phyloP scores from a whole-genome alignment of 768 basidiomycete genomes.

The Cystofilobasidium capitatum region DNA sequence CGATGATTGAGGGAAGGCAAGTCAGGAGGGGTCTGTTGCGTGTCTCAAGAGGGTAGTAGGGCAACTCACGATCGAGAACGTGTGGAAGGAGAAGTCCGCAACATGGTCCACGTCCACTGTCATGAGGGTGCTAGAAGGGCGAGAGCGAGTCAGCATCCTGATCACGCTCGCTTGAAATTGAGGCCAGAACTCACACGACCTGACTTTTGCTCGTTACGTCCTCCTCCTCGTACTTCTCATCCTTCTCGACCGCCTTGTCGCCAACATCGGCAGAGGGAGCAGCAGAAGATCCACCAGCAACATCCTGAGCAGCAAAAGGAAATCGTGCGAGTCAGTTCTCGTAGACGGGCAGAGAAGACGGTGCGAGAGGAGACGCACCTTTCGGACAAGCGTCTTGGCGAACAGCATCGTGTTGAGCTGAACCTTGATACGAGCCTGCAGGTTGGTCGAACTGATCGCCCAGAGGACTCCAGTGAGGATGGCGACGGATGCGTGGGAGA shows the following conservation, averaged over 20 bases:
- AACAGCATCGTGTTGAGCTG: slow-evolving; percentile 78
- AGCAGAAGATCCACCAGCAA: slow-evolving; percentile 46
- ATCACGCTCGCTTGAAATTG: background rate
- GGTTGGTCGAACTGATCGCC: slow-evolving; percentile 56
- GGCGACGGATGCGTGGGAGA: slow-evolving; percentile 37
- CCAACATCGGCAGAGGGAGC: slow-evolving; percentile 23
- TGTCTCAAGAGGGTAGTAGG: background rate
- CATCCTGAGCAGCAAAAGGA: too few relatives aligned
- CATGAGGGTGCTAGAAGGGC: too few relatives aligned
- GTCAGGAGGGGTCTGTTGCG: background rate
- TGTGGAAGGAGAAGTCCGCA: slow-evolving; percentile 55
- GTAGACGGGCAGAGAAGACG: too few relatives aligned
- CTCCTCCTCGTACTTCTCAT: slow-evolving; percentile 43
- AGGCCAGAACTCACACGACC: slow-evolving; percentile 48
- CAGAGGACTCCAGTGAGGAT: slow-evolving; percentile 42
- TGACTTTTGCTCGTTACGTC: slow-evolving; percentile 55
- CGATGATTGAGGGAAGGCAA: background rate
- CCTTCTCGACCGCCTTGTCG: slow-evolving; percentile 50
- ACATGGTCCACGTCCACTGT: slow-evolving; percentile 88
- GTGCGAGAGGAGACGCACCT: too few relatives aligned
- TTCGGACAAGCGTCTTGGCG: slow-evolving; percentile 74
- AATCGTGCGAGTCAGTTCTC: too few relatives aligned
- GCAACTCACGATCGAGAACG: slow-evolving; percentile 43
- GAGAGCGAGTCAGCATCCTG: too few relatives aligned
- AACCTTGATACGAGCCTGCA: slow-evolving; percentile 61